These are phyloP conservation scores for Nyctanthes arbortristis DNA, from an alignment of 257 asterid genomes.

Conservation along the genomic window DNA sequence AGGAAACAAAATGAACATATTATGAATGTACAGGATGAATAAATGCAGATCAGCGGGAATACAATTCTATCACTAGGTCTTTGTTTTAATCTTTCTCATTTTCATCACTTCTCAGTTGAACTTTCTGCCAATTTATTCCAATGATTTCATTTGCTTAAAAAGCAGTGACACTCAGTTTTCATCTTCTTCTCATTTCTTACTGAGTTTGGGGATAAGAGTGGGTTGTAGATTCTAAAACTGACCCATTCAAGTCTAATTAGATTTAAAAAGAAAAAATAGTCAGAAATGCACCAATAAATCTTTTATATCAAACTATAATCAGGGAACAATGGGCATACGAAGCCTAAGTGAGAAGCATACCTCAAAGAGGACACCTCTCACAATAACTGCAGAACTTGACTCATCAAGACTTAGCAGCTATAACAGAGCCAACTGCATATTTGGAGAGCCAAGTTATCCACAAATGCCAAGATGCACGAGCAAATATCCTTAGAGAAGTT, in stretches of 20 bases:
- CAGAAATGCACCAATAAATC: conserved; percentile 15
- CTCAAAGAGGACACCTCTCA: conserved; percentile 92
- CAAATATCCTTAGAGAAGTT: conserved; percentile 16
- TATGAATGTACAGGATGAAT: conserved; percentile 12
- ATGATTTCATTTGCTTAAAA: background rate
- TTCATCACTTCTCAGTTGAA: background rate
- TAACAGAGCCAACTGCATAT: conserved; percentile 77
- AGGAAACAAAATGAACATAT: background rate
- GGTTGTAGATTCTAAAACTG: background rate
- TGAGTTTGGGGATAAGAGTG: background rate
- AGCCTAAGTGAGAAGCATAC: conserved; percentile 78
- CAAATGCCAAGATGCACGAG: conserved; percentile 30
- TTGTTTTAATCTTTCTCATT: background rate
- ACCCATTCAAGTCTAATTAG: conserved; percentile 2
- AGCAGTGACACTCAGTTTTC: background rate
- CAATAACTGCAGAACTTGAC: conserved; percentile 64
- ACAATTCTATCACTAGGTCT: background rate
- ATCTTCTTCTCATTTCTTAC: conserved; percentile 8
- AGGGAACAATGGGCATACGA: conserved; percentile 32
- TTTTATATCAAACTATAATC: conserved; percentile 20
- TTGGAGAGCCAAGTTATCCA: conserved; percentile 63
- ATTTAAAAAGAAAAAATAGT: conserved; percentile 19
- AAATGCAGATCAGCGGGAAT: background rate
- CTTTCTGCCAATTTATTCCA: background rate
- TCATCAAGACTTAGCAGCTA: conserved; percentile 65